Conservation (phyloP, 495 filamentous ascomycete genomes). For the Haplographium delicatum region DNA sequence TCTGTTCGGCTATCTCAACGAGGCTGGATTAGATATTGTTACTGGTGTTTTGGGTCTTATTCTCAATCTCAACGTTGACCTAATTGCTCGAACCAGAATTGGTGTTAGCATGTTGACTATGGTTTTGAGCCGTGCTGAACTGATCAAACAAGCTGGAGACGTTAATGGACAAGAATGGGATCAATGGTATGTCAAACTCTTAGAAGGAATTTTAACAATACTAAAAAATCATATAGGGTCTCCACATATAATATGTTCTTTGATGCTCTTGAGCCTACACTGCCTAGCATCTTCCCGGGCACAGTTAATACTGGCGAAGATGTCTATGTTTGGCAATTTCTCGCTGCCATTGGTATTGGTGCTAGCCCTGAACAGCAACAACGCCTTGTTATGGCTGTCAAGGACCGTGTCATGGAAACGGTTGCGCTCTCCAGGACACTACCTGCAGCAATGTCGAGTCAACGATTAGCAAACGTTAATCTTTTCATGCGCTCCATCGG, state of each 20-base stretch:
- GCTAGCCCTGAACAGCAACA: constrained; percentile 92
- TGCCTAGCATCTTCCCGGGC: constrained; percentile 81
- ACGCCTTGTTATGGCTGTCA: constrained; percentile 87
- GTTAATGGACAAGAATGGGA: constrained; percentile 69
- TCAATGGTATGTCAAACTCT: constrained; percentile 59
- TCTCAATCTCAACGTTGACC: constrained; percentile 69
- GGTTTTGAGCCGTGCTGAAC: constrained; percentile 89
- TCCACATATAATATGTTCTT: constrained; percentile 78
- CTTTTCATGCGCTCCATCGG: constrained; percentile 98
- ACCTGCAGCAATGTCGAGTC: constrained; percentile 73
- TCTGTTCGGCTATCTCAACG: constrained; percentile 80
- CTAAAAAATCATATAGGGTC: constrained; percentile 33
- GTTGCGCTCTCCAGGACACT: constrained; percentile 80
- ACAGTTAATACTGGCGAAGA: constrained; percentile 79
- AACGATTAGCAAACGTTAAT: constrained; percentile 86
- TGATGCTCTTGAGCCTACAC: constrained; percentile 73
- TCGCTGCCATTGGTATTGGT: constrained; percentile 88
- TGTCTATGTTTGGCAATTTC: constrained; percentile 95
- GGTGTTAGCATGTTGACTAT: constrained; percentile 89
- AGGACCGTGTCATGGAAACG: constrained; percentile 98
- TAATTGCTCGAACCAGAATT: constrained; percentile 75
- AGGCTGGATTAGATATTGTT: constrained; percentile 84
- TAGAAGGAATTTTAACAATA: background rate
- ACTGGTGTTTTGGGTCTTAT: constrained; percentile 83
- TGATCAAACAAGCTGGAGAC: constrained; percentile 73